These are phyloP conservation scores for Xylariaceae sp. DNA, from an alignment of 2,329 filamentous ascomycete species.

Conservation along the genomic window DNA sequence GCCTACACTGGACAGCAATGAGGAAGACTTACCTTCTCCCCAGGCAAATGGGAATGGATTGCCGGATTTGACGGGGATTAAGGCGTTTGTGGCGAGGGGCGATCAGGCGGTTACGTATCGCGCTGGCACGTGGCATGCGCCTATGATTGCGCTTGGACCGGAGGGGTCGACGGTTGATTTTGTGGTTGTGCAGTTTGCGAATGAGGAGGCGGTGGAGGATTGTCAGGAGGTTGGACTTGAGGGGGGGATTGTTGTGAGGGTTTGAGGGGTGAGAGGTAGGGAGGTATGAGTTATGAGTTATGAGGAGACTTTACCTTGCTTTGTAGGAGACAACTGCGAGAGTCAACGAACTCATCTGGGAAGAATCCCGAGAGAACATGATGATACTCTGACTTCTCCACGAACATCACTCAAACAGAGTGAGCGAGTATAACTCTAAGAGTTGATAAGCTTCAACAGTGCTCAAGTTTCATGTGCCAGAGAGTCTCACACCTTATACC, in stretches of 20 bases:
- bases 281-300: neutral
- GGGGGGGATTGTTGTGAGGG: conserved; percentile 28
- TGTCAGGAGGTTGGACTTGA: conserved; percentile 65
- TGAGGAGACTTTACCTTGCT: too few species aligned
- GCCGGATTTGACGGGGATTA: conserved; percentile 63
- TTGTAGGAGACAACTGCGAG: too few species aligned
- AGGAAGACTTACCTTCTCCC: too few species aligned
- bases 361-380: too few species aligned
- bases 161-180: conserved; percentile 64
- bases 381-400: too few species aligned
- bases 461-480: too few species aligned
- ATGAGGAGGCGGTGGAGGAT: conserved; percentile 76
- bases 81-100: conserved; percentile 72
- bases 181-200: conserved; percentile 82
- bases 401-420: too few species aligned
- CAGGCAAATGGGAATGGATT: conserved; percentile 31
- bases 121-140: conserved; percentile 90
- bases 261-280: conserved; percentile 10
- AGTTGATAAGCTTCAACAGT: too few species aligned
- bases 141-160: conserved; percentile 80
- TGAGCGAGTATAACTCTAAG: too few species aligned
- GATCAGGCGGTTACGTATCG: conserved; percentile 87
- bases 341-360: too few species aligned
- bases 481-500: too few species aligned
- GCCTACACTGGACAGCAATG: neutral